These are phyloP conservation scores for Cajanus cajan DNA, from an alignment of 306 rosid genomes.

Conservation along the genomic window DNA sequence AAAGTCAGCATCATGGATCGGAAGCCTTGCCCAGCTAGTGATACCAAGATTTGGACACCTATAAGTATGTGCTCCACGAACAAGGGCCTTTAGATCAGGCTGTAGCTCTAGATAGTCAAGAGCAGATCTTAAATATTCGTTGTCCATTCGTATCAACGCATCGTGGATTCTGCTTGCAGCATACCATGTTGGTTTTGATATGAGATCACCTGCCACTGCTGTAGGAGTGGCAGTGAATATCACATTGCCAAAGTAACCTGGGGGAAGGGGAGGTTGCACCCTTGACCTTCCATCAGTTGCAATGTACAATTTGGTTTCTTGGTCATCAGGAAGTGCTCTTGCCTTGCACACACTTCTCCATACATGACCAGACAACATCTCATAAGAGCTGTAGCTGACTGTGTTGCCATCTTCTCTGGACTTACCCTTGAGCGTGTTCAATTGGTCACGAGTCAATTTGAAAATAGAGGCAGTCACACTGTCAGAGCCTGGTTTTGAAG, in stretches of 20 bases:
- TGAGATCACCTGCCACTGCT: conserved; percentile 64
- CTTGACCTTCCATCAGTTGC: conserved; percentile 89
- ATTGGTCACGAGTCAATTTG: conserved; percentile 58
- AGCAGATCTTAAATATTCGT: conserved; percentile 76
- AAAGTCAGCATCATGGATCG: conserved; percentile 87
- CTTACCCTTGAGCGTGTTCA: conserved; percentile 58
- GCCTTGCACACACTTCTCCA: conserved; percentile 76
- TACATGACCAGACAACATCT: conserved; percentile 79
- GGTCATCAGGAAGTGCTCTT: conserved; percentile 63
- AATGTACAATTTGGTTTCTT: conserved; percentile 69
- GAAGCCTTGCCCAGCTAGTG: conserved; percentile 86
- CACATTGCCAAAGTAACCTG: conserved; percentile 84
- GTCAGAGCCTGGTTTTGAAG: conserved; percentile 33
- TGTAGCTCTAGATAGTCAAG: conserved; percentile 83
- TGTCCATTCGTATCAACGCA: conserved; percentile 64
- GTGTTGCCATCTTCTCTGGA: conserved; percentile 69
- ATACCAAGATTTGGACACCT: conserved; percentile 90
- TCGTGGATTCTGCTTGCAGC: conserved; percentile 74
- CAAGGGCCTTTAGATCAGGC: conserved; percentile 74
- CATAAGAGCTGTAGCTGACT: conserved; percentile 66
- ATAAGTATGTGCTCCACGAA: conserved; percentile 77
- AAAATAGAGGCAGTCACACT: conserved; percentile 46
- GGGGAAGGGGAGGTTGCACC: conserved; percentile 75
- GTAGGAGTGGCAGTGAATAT: conserved; percentile 79
- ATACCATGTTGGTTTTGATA: conserved; percentile 71